Evolutionary conservation across 805 yeast genomes (phyloP), one percentile per base, ranked within the genome.

Genomic region (Saitoella complicata): DNA sequence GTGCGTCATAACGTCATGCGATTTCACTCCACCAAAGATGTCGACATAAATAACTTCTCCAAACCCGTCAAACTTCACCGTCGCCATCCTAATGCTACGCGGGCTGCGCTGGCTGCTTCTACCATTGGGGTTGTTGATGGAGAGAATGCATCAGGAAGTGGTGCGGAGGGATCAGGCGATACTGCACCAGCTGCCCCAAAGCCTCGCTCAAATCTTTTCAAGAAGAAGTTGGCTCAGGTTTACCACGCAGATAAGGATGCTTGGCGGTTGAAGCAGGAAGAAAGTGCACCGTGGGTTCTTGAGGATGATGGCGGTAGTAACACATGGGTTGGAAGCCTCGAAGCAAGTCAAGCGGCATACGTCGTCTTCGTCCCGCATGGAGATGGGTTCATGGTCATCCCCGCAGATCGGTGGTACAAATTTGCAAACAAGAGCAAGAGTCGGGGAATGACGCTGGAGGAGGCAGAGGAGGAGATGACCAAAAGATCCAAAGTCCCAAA

Each of bases 221-320:
- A 79, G 58, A 73, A 82, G 51, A 86, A 86, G 59, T 86, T 96
- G 1, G 73, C 87, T 55, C 95, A 87, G 60, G 75, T 85, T 12
- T 77, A 73, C 53, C 73, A 79, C 31, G 75, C 84, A 58, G 85
- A 85, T 56, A 97, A 87, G 54, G 74, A 74, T 6, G 87, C 84
- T 49, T 72, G 88, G 50, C 80, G 76, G 57, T 67, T 91, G 50
- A 71, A 97, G 58, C 91, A 88, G 58, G 98, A 91, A 64, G 98
- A 91, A 63, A 84, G 80, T 60, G 88, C 83, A 55, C 98, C 98
- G 0, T 91, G 98, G 98, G 94, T 91, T 11, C 67, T 91, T 70
- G 98, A 91, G 64, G 98, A 91, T 63, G 88, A 82, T 60, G 95
- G 86, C 56, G 95, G 94, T 40, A 72, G 75, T 49, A 88, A 91